These are phyloP conservation scores for Lasiodiplodia sp. DNA, from an alignment of 2,329 filamentous ascomycete genomes.

Conservation along the genomic window DNA sequence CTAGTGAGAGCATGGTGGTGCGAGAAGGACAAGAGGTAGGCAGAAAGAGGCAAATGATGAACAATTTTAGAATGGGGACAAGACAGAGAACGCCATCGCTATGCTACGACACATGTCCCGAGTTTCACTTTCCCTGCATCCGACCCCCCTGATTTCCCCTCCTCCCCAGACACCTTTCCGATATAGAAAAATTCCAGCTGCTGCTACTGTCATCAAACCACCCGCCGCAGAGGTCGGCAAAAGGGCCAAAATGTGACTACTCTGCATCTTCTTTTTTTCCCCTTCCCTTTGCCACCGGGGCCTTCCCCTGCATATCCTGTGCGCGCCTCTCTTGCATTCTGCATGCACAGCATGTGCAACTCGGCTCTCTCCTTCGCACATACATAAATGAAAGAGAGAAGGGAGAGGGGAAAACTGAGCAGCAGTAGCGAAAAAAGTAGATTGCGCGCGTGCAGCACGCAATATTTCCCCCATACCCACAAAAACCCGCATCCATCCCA, in stretches of 20 bases:
- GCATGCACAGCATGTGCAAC: too few species aligned
- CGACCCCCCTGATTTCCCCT: background rate
- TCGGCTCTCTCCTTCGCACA: slow-evolving; percentile 30
- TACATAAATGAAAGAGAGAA: slow-evolving; percentile 29
- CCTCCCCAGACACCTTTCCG: background rate
- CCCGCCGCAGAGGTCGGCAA: too few species aligned
- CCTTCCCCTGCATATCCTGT: slow-evolving; percentile 32
- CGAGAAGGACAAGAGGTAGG: background rate
- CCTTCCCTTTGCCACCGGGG: background rate
- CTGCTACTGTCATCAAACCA: background rate
- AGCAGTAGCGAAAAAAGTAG: too few species aligned
- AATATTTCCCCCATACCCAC: too few species aligned
- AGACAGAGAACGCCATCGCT: slow-evolving; percentile 26
- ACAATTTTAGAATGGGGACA: slow-evolving; percentile 5
- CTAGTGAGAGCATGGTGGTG: background rate
- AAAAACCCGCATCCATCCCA: too few species aligned
- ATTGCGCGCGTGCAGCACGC: too few species aligned
- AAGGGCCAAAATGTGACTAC: too few species aligned
- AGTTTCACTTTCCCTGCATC: slow-evolving; percentile 23
- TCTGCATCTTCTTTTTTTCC: too few species aligned
- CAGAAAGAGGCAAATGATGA: background rate
- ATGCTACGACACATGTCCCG: slow-evolving; percentile 25
- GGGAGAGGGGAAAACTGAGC: slow-evolving; percentile 1
- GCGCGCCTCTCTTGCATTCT: background rate
- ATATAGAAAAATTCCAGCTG: background rate